Evolutionary conservation across 768 basidiomycete genomes (phyloP), one percentile per base, ranked within the genome.

Genomic region (Atractiella rhizophila): DNA sequence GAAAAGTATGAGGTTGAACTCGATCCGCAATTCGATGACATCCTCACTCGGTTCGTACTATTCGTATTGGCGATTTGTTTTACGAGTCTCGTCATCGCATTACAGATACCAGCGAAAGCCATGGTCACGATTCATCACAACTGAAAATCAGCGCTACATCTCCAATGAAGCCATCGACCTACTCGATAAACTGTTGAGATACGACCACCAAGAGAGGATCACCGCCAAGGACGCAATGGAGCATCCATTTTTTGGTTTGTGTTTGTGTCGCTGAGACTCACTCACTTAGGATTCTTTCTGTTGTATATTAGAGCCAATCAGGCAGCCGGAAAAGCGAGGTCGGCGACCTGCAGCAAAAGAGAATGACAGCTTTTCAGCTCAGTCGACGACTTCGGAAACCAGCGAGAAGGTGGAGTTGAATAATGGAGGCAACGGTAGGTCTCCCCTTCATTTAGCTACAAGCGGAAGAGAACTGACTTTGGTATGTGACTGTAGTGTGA

Each of bases 121-220:
- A 13, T 96, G 88, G 88, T 73, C 77, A 31, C 69, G 78, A 44
- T 94, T 94, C 60, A 78, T 91, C 53, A 91, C 83, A 9, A 78
- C 78, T 12, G 82, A 86, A 58, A 91, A 91, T 56, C 83, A 88
- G 59, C 71, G 83, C 43, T 91, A 80, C 60, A 83, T 94, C 53
- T 81, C 82, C 19, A 94, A 83, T 56, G 88, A 94, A 54, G 88
- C 85, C 26, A 79, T 94, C 53, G 86, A 91, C 63, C 74, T 94
- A 54, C 62, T 96, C 46, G 88, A 96, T 62, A 85, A 85, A 61
- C 68, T 96, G 27, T 67, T 91, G 56, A 74, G 82, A 39, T 96
- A 94, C 59, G 88, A 96, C 57, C 88, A 96, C 56, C 85, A 91
- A 63, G 85, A 88, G 56, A 73, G 88, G 40, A 65, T 94, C 44